These are phyloP conservation scores for Sporisorium graminicola DNA, from an alignment of 1,284 basidiomycete species.

Conservation along the genomic window DNA sequence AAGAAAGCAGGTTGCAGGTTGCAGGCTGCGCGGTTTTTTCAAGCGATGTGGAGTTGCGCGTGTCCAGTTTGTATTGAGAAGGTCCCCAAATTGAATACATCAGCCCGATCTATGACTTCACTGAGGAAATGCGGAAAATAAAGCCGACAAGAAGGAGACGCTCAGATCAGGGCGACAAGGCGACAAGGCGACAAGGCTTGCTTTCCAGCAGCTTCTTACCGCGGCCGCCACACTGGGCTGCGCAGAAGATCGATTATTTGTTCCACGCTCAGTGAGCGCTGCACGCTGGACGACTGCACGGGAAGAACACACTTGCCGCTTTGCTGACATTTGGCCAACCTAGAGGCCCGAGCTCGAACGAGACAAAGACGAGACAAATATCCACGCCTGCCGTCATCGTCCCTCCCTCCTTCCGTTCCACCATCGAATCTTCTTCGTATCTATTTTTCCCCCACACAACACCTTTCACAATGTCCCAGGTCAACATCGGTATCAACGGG, in stretches of 20 bases:
- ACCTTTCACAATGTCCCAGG: slow-evolving; percentile 48
- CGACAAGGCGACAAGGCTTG: not conserved
- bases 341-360: not conserved
- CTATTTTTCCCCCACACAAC: slow-evolving; percentile 18
- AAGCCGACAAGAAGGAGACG: not conserved
- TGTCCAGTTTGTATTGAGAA: not conserved
- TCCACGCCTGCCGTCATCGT: slow-evolving; percentile 4
- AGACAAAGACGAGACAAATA: not conserved
- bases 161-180: slow-evolving; percentile 28
- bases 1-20: no score
- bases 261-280: not conserved
- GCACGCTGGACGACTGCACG: not conserved
- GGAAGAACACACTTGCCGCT: not conserved
- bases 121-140: not conserved
- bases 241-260: slow-evolving; percentile 16
- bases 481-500: slow-evolving; percentile 67
- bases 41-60: not conserved
- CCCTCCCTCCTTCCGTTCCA: slow-evolving; percentile 25
- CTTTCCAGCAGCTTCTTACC: slow-evolving; percentile 32
- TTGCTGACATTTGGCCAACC: not conserved
- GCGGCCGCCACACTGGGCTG: not conserved
- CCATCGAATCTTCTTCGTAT: slow-evolving; percentile 30
- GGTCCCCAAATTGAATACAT: slow-evolving; percentile 5
- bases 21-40: no score
- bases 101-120: slow-evolving; percentile 7